Evolutionary conservation across 2,329 filamentous ascomycete genomes (phyloP).

Genomic region (Monosporascus sp.): DNA sequence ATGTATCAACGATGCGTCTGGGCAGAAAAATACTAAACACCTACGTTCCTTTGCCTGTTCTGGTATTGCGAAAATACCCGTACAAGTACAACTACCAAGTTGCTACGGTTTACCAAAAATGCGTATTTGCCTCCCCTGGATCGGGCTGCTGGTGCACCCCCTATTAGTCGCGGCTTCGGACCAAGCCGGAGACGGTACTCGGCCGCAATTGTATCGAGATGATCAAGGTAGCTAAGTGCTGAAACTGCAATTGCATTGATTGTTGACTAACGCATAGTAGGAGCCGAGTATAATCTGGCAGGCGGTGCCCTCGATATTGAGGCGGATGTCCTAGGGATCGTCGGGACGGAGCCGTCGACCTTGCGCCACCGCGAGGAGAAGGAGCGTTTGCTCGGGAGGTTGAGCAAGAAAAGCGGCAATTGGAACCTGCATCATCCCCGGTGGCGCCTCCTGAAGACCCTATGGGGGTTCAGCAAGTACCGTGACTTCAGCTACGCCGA

Average conservation of each 20-base stretch:
- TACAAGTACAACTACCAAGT: too few species aligned
- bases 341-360: slow-evolving; percentile 8
- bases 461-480: slow-evolving; percentile 32
- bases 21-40: not conserved
- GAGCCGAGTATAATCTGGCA: not conserved
- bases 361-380: slow-evolving; percentile 26
- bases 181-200: too few species aligned
- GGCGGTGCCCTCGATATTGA: not conserved
- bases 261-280: not conserved
- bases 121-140: too few species aligned
- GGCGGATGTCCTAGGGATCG: not conserved
- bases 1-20: not conserved
- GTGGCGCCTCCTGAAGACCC: slow-evolving; percentile 33
- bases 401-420: slow-evolving; percentile 23
- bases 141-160: too few species aligned
- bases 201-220: too few species aligned
- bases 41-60: too few species aligned
- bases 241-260: not conserved
- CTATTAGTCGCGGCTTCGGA: too few species aligned
- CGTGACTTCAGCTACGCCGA: slow-evolving; percentile 30
- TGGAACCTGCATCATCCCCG: slow-evolving; percentile 33
- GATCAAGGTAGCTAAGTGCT: too few species aligned
- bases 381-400: slow-evolving; percentile 21
- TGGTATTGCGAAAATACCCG: too few species aligned
- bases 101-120: too few species aligned